Evolutionary conservation across 345 rosid genomes (phyloP).

Genomic region (Capsella bursapastoris): DNA sequence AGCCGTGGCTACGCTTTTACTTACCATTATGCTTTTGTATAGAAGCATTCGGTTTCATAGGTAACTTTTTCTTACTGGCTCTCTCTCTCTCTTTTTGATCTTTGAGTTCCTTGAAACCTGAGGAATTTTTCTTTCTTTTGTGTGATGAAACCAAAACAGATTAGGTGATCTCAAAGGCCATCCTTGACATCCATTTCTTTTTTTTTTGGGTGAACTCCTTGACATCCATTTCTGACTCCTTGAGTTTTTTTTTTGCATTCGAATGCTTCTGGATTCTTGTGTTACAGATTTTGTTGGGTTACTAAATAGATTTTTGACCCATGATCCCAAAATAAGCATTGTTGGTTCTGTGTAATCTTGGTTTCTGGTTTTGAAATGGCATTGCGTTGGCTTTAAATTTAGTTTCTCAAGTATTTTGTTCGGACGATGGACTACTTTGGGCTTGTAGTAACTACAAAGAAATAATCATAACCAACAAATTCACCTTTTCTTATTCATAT

Average conservation of each 20-base stretch:
- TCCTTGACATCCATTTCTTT: conserved; percentile 44
- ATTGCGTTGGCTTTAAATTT: not conserved
- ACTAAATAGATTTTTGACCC: not conserved
- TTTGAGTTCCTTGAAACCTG: conserved; percentile 17
- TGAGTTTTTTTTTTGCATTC: not conserved
- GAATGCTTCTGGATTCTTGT: conserved; percentile 5
- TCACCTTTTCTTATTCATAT: conserved; percentile 14
- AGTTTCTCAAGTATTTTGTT: not conserved
- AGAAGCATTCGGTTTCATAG: conserved; percentile 68
- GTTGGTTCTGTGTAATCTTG: not conserved
- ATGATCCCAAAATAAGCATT: not conserved
- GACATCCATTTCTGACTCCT: conserved; percentile 29
- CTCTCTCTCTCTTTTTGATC: not conserved
- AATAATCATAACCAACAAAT: not conserved
- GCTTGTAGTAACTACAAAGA: conserved; percentile 10
- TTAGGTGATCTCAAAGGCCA: conserved; percentile 63
- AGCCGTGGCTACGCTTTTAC: conserved; percentile 56
- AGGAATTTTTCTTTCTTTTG: conserved; percentile 2
- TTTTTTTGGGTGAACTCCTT: conserved; percentile 33
- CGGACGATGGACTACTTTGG: not conserved
- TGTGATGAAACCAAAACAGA: conserved; percentile 51
- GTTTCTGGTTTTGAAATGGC: not conserved
- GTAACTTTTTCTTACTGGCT: conserved; percentile 41
- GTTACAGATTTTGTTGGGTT: conserved; percentile 22
- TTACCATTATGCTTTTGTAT: conserved; percentile 71